Percentiles rank a stretch among this genome's conserved stretches.
Evolutionary conservation across 2,329 filamentous ascomycete genomes (phyloP).

Genomic region (Pseudophaeomoniella oleicola): DNA sequence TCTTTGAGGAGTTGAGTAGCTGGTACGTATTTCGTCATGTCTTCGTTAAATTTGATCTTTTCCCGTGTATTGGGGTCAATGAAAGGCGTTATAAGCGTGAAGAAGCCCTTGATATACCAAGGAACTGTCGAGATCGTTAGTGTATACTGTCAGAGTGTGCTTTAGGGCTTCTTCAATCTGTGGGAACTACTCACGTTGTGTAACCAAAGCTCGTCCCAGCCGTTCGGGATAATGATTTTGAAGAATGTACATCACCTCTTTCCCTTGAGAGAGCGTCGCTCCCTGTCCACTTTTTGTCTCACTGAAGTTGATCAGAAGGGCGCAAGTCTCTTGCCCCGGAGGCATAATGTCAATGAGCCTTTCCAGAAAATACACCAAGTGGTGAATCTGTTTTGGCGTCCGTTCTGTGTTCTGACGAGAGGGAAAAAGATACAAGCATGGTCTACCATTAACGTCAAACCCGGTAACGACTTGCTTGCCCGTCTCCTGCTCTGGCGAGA

Average conservation of each 20-base stretch:
- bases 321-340: slow-evolving; percentile 70
- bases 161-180: too few species aligned
- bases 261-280: slow-evolving; percentile 60
- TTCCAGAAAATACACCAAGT: slow-evolving; percentile 93
- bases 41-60: slow-evolving; percentile 97
- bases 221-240: slow-evolving; percentile 94
- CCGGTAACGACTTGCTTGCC: slow-evolving; percentile 87
- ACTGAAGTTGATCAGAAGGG: slow-evolving; percentile 85
- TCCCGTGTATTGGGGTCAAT: slow-evolving; percentile 88
- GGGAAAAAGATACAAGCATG: slow-evolving; percentile 81
- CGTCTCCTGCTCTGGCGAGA: slow-evolving; percentile 87
- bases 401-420: slow-evolving; percentile 84
- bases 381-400: slow-evolving; percentile 75
- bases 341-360: slow-evolving; percentile 76
- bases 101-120: slow-evolving; percentile 84
- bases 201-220: slow-evolving; percentile 74
- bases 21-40: slow-evolving; percentile 70
- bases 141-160: too few species aligned
- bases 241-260: slow-evolving; percentile 76
- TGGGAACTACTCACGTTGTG: slow-evolving; percentile 52
- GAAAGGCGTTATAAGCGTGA: slow-evolving; percentile 90
- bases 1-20: slow-evolving; percentile 67
- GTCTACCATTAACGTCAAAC: slow-evolving; percentile 72
- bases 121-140: too few species aligned
- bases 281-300: slow-evolving; percentile 60